These are phyloP conservation scores for Austropuccinia psidii DNA, from an alignment of 1,284 basidiomycete genomes.

Conservation along the genomic window DNA sequence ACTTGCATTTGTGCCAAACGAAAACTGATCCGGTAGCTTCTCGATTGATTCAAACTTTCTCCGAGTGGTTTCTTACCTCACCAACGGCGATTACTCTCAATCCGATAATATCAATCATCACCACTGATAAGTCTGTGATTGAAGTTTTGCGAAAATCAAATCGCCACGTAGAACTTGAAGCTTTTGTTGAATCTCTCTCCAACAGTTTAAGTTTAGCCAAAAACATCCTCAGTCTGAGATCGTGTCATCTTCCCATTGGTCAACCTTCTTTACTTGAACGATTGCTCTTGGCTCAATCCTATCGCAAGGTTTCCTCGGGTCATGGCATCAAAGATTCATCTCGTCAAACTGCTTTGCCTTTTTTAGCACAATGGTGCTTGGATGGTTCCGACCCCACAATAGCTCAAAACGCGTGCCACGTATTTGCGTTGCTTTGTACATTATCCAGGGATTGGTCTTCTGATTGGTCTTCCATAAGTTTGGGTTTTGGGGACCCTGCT, in stretches of 20 bases:
- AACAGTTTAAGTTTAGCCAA: neutral
- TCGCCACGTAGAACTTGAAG: conserved; percentile 18
- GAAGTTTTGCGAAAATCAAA: conserved; percentile 21
- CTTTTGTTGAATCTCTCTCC: conserved; percentile 6
- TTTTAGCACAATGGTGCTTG: conserved; percentile 33
- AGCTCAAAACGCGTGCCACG: conserved; percentile 19
- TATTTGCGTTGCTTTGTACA: conserved; percentile 26
- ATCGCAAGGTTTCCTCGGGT: neutral
- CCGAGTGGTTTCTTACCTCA: conserved; percentile 23
- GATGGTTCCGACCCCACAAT: conserved; percentile 8
- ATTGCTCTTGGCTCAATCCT: conserved; percentile 22
- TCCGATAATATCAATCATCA: conserved; percentile 23
- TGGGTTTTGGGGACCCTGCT: conserved; percentile 32
- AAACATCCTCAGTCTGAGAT: conserved; percentile 21
- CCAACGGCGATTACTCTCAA: conserved; percentile 29
- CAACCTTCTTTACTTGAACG: conserved; percentile 24
- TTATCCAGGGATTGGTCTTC: conserved; percentile 35
- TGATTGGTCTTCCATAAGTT: conserved; percentile 34
- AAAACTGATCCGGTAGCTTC: conserved; percentile 23
- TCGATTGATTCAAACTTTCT: conserved; percentile 6
- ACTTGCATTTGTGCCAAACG: neutral
- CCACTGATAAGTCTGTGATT: conserved; percentile 10
- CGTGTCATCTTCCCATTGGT: neutral
- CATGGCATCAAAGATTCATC: neutral
- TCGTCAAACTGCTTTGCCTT: conserved; percentile 21